A percentile compares a stretch with the other conserved stretches of the same genome.
Evolutionary conservation across 1,139 yeast species (phyloP).

Genomic region (Taphrina flavorubra): DNA sequence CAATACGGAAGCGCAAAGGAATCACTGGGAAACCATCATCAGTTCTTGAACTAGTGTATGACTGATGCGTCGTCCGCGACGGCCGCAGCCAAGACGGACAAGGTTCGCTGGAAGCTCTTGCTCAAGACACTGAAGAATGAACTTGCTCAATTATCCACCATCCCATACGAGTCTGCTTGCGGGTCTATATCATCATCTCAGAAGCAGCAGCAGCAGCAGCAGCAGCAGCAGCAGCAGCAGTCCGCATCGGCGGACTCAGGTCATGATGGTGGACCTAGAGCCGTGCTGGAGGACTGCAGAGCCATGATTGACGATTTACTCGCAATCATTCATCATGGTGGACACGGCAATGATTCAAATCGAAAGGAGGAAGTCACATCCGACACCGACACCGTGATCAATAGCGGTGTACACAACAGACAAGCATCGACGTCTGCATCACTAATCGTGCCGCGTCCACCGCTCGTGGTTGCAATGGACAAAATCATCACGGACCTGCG

Average conservation of each 20-base stretch:
- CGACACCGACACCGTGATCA: neutral
- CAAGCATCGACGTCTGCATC: neutral
- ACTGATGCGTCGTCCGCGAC: too few species aligned
- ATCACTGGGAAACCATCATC: too few species aligned
- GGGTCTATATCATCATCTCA: too few species aligned
- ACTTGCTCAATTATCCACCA: neutral
- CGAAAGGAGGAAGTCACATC: neutral
- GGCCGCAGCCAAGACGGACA: neutral
- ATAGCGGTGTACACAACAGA: too few species aligned
- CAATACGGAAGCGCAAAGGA: too few species aligned
- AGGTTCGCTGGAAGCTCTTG: neutral
- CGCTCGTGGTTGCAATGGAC: neutral
- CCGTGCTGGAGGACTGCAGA: neutral
- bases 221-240: too few species aligned
- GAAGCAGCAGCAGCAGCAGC: too few species aligned
- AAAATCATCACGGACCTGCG: neutral
- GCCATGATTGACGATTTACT: constrained; percentile 1
- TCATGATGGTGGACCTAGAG: neutral
- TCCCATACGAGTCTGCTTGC: neutral
- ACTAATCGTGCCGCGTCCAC: neutral
- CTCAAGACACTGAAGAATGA: constrained; percentile 10
- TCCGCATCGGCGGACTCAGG: neutral
- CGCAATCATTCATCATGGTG: neutral
- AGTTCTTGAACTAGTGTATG: too few species aligned
- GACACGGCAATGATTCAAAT: neutral